Evolutionary conservation across 2,329 filamentous ascomycete species (phyloP).

Genomic region (Tolypocladium pustulatum): DNA sequence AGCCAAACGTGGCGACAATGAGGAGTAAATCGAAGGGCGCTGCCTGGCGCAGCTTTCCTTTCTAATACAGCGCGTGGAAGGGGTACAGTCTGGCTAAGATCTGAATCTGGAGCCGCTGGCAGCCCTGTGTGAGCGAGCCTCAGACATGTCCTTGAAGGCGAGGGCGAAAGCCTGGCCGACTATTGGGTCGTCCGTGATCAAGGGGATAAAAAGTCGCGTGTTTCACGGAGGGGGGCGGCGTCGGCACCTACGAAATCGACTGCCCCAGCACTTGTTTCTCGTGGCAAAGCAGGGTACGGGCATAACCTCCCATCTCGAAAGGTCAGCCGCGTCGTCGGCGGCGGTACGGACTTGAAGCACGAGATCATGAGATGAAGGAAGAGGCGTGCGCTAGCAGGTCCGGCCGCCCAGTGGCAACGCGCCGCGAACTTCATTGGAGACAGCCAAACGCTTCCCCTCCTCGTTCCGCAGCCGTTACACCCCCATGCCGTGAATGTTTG

Average conservation of each 20-base stretch:
- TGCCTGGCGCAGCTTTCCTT: neutral
- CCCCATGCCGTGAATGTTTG: neutral
- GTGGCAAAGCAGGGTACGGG: neutral
- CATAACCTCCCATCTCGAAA: neutral
- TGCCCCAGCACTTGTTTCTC: neutral
- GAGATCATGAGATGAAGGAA: neutral
- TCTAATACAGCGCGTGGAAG: neutral
- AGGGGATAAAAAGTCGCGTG: neutral
- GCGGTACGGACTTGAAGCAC: neutral
- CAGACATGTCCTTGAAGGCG: neutral
- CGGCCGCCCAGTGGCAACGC: conserved; percentile 6
- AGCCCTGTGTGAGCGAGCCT: neutral
- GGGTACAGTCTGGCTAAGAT: neutral
- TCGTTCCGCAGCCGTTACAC: neutral
- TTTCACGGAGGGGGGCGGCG: neutral
- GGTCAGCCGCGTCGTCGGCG: neutral
- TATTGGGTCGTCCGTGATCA: neutral
- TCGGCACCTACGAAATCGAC: neutral
- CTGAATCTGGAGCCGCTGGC: neutral
- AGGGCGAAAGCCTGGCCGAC: neutral
- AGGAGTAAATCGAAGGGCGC: neutral
- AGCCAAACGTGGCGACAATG: neutral
- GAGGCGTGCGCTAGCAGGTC: neutral
- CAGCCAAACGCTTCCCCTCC: neutral
- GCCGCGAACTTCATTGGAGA: neutral